These are phyloP conservation scores for Cladosporium sphaerospermum DNA, from an alignment of 2,329 filamentous ascomycete genomes.

Conservation along the genomic window DNA sequence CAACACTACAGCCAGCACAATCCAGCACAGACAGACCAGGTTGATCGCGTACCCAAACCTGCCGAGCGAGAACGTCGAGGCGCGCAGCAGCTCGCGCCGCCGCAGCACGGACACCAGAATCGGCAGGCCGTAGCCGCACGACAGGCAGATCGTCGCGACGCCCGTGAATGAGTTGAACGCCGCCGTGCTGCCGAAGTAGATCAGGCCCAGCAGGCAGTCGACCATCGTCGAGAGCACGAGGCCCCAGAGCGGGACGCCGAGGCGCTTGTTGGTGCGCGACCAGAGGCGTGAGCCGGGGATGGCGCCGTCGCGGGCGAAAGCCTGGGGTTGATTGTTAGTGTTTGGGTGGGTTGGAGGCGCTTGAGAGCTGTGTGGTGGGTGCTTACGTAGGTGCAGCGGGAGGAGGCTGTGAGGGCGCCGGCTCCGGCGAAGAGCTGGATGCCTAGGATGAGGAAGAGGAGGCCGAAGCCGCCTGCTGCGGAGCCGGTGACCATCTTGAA, in stretches of 20 bases:
- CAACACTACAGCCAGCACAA: conserved; percentile 60
- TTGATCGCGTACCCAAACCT: conserved; percentile 65
- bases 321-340: conserved; percentile 23
- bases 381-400: conserved; percentile 55
- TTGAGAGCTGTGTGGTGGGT: too few species aligned
- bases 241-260: conserved; percentile 66
- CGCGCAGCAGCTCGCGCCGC: conserved; percentile 57
- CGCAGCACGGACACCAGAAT: conserved; percentile 66
- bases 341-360: too few species aligned
- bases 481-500: conserved; percentile 73
- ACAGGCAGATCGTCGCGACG: conserved; percentile 72
- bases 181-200: conserved; percentile 71
- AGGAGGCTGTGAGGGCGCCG: conserved; percentile 67
- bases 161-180: conserved; percentile 77
- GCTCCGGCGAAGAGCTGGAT: conserved; percentile 73
- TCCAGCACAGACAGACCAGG: conserved; percentile 62
- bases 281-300: conserved; percentile 42
- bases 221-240: conserved; percentile 62
- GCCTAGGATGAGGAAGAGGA: conserved; percentile 69
- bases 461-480: conserved; percentile 59
- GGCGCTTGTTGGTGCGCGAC: conserved; percentile 52
- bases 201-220: conserved; percentile 65
- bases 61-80: conserved; percentile 64
- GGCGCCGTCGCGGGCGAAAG: conserved; percentile 66
- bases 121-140: conserved; percentile 67